Conservation (phyloP, 2,329 filamentous ascomycete genomes). For the Beauveria medogensis region DNA sequence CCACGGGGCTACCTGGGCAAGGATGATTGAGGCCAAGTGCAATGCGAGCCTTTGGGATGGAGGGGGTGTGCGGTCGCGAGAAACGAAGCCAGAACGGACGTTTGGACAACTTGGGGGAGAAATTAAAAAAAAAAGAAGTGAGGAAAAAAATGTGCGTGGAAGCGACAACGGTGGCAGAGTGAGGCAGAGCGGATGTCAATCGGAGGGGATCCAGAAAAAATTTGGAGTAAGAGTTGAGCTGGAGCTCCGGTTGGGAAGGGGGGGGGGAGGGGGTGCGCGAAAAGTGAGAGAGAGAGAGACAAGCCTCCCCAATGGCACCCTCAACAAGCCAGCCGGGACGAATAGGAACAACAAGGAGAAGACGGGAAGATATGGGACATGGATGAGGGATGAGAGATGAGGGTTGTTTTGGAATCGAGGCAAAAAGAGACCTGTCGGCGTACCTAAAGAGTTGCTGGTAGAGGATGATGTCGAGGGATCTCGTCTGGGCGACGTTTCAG, state of each 20-base stretch:
- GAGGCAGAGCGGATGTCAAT: conserved; percentile 7
- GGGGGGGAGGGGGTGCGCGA: not conserved
- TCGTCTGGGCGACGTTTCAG: conserved; percentile 1
- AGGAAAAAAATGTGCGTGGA: not conserved
- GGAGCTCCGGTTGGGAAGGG: not conserved
- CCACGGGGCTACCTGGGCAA: not conserved
- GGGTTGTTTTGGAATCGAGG: not conserved
- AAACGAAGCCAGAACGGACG: conserved; percentile 5
- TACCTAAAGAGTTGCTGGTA: not conserved
- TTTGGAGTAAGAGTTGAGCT: conserved; percentile 1
- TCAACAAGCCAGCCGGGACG: conserved; percentile 6
- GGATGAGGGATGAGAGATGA: not conserved
- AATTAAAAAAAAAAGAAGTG: not conserved
- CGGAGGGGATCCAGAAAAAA: conserved; percentile 11
- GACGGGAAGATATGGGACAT: not conserved
- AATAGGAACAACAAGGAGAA: not conserved
- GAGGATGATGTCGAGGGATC: not conserved
- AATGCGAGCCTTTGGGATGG: not conserved
- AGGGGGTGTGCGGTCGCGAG: not conserved
- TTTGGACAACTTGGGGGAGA: conserved; percentile 4
- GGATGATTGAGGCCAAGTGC: not conserved
- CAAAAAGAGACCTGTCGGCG: not conserved
- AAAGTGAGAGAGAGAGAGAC: not conserved
- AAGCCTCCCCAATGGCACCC: not conserved
- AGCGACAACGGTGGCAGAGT: not conserved